Evolutionary conservation across 768 basidiomycete species (phyloP).

Genomic region (Agrocybe chaxingu): DNA sequence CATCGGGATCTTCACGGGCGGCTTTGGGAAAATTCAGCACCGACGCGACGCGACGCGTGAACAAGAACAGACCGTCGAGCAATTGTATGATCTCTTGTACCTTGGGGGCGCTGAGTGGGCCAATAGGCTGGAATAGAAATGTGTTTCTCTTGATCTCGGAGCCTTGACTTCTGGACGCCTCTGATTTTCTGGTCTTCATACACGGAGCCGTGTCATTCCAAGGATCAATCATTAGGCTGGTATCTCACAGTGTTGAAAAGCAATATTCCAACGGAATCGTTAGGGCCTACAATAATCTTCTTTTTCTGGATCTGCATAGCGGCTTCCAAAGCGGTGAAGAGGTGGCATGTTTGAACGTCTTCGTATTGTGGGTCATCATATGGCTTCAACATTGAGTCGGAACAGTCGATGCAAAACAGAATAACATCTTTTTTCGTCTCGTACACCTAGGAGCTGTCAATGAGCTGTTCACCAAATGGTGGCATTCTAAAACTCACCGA

Average conservation of each 20-base stretch:
- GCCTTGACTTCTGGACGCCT: conserved; percentile 34
- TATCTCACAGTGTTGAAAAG: conserved; percentile 86
- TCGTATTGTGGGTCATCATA: conserved; percentile 64
- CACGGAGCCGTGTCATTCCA: conserved; percentile 1
- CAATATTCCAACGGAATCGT: conserved; percentile 86
- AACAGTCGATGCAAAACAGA: conserved; percentile 95
- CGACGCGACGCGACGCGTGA: background rate
- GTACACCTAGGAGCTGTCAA: conserved; percentile 42
- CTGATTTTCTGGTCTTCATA: conserved; percentile 40
- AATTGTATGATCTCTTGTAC: conserved; percentile 78
- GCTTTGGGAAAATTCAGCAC: conserved; percentile 37
- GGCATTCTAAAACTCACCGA: conserved; percentile 41
- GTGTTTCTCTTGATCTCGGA: conserved; percentile 69
- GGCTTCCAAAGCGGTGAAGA: conserved; percentile 76
- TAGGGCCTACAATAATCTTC: conserved; percentile 86
- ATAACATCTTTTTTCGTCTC: conserved; percentile 84
- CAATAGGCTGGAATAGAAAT: conserved; percentile 73
- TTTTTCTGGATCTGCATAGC: conserved; percentile 86
- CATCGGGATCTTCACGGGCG: conserved; percentile 59
- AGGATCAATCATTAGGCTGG: background rate
- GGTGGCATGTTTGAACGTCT: conserved; percentile 67
- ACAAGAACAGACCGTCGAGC: conserved; percentile 59
- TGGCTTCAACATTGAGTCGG: conserved; percentile 80
- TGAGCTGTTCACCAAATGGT: background rate
- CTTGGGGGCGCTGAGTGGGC: conserved; percentile 73